Evolutionary conservation across 176 grass and related monocot genomes (phyloP).

Genomic region (Tillandsia leiboldiana): DNA sequence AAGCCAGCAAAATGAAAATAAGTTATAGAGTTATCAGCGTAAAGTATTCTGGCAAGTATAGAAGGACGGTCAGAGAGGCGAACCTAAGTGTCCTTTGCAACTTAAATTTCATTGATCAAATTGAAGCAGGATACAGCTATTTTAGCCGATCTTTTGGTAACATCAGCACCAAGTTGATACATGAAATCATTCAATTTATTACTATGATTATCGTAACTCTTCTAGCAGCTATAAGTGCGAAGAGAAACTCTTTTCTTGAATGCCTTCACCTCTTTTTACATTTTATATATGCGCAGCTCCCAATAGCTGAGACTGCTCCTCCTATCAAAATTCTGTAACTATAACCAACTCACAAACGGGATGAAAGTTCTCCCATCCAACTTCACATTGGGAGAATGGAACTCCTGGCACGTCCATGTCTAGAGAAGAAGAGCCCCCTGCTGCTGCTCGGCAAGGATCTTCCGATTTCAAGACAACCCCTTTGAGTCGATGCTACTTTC

Average conservation of each 20-base stretch:
- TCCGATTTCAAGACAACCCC: slow-evolving; percentile 11
- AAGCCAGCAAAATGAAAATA: not conserved
- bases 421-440: slow-evolving; percentile 53
- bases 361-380: not conserved
- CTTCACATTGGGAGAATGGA: slow-evolving; percentile 49
- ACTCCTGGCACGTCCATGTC: slow-evolving; percentile 51
- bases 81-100: not conserved
- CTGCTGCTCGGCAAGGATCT: slow-evolving; percentile 14
- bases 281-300: not conserved
- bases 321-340: not conserved
- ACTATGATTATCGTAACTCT: not conserved
- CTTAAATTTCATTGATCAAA: slow-evolving; percentile 2
- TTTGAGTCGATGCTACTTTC: slow-evolving; percentile 14
- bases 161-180: not conserved
- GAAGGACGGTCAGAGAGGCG: not conserved
- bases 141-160: not conserved
- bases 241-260: not conserved
- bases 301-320: not conserved
- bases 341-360: not conserved
- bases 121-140: not conserved
- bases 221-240: not conserved
- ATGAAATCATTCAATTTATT: not conserved
- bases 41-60: no score
- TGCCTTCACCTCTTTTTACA: not conserved
- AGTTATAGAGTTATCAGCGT: not conserved